phyloP scores from a whole-genome alignment of 352 stramenopile genomes.

The Globisporangium paroecandrum region DNA sequence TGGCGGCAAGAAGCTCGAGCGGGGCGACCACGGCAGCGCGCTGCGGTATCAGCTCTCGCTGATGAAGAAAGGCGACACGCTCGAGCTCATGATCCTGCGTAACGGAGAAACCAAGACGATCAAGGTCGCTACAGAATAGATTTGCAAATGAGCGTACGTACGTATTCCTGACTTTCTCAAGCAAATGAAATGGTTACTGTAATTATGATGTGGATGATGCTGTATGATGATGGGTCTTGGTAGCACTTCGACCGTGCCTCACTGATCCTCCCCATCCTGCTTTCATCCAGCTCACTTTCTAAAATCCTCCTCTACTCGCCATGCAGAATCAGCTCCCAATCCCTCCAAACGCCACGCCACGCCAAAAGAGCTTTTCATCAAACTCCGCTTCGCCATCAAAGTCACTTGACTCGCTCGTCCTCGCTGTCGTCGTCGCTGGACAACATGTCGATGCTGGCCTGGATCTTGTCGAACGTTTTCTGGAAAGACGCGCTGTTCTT shows the following conservation, averaged over 20 bases:
- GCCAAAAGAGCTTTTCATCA: neutral
- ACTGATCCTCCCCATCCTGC: neutral
- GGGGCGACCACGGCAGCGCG: constrained; percentile 44
- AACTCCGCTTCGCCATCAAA: neutral
- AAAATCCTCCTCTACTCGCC: neutral
- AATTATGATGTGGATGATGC: neutral
- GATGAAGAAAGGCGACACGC: constrained; percentile 49
- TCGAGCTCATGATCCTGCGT: constrained; percentile 44
- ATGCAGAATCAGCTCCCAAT: neutral
- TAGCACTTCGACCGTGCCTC: constrained; percentile 3
- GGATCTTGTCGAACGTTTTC: constrained; percentile 56
- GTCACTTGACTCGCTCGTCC: constrained; percentile 2
- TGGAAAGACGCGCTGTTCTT: constrained; percentile 41
- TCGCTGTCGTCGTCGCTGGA: constrained; percentile 47
- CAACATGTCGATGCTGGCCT: constrained; percentile 55
- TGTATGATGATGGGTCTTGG: neutral
- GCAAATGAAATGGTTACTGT: neutral
- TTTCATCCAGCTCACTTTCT: constrained; percentile 1
- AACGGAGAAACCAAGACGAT: constrained; percentile 37
- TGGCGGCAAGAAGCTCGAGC: constrained; percentile 39
- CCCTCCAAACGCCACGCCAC: neutral
- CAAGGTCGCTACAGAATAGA: constrained; percentile 42
- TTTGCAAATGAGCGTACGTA: neutral
- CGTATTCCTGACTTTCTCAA: neutral
- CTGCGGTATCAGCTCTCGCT: constrained; percentile 51